These are phyloP conservation scores for Thielaviopsis populi DNA, from an alignment of 2,329 filamentous ascomycete species.

Conservation along the genomic window DNA sequence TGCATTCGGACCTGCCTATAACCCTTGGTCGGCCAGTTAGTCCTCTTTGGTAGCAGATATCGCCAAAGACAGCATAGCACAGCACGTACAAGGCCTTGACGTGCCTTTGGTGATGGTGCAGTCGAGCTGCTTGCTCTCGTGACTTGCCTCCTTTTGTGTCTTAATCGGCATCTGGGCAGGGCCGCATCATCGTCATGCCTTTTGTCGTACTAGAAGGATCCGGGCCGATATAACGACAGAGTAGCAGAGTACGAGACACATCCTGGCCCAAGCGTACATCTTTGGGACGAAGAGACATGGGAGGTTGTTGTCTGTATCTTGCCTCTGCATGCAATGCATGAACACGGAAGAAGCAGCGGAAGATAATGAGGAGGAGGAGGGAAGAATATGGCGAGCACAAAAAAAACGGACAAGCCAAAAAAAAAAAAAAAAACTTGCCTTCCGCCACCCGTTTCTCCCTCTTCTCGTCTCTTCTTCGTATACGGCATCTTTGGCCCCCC, in stretches of 20 bases:
- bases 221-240: slow-evolving; percentile 1
- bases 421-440: not conserved
- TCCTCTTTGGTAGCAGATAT: not conserved
- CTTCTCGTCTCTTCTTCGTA: not conserved
- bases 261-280: not conserved
- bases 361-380: not conserved
- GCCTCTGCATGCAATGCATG: not conserved
- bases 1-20: not conserved
- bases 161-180: not conserved
- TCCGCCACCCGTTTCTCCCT: not conserved
- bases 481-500: not conserved
- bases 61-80: not conserved
- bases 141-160: not conserved
- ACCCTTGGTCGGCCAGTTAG: not conserved
- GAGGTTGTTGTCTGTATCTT: not conserved
- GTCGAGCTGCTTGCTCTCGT: not conserved
- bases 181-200: not conserved
- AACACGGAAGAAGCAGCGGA: no score
- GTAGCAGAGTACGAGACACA: not conserved
- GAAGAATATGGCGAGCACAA: no score
- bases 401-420: not conserved
- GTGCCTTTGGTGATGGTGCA: not conserved
- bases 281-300: not conserved
- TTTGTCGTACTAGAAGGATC: slow-evolving; percentile 5
- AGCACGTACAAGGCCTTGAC: not conserved